A percentile compares a stretch with the other conserved stretches of the same genome.
These are phyloP conservation scores for Colletotrichum sp. DNA, from an alignment of 2,329 filamentous ascomycete genomes.

Conservation along the genomic window DNA sequence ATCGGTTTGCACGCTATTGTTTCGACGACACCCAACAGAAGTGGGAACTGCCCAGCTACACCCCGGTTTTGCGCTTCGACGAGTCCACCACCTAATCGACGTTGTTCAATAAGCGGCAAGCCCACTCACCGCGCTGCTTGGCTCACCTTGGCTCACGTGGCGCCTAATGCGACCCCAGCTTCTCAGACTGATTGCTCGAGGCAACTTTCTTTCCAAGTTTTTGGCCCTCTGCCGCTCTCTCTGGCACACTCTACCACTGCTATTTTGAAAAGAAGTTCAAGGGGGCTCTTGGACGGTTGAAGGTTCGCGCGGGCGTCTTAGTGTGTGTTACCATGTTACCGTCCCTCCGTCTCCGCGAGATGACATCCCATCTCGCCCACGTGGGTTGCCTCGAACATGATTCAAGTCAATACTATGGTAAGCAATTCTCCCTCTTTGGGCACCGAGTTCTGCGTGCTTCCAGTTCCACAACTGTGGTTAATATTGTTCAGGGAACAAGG, in stretches of 20 bases:
- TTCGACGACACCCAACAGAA: conserved; percentile 13
- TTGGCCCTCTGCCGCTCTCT: not conserved
- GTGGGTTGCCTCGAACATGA: not conserved
- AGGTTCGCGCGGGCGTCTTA: not conserved
- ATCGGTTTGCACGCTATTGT: not conserved
- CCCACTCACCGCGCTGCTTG: conserved; percentile 4
- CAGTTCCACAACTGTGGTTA: not conserved
- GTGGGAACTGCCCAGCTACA: conserved; percentile 4
- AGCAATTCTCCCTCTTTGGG: not conserved
- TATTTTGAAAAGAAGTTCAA: not conserved
- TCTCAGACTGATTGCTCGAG: not conserved
- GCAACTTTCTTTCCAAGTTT: not conserved
- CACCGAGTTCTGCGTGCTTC: not conserved
- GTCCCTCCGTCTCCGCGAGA: not conserved
- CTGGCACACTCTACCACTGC: not conserved
- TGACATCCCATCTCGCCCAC: not conserved
- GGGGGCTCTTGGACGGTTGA: not conserved
- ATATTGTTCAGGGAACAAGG: not conserved
- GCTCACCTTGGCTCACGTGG: conserved; percentile 22
- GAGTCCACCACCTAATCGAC: not conserved
- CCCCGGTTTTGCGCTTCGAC: not conserved
- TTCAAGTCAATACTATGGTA: not conserved
- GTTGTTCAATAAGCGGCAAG: conserved; percentile 8
- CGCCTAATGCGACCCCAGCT: conserved; percentile 8
- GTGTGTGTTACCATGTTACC: not conserved